Evolutionary conservation across 352 stramenopile genomes (phyloP).

Genomic region (Thraustotheca clavata): DNA sequence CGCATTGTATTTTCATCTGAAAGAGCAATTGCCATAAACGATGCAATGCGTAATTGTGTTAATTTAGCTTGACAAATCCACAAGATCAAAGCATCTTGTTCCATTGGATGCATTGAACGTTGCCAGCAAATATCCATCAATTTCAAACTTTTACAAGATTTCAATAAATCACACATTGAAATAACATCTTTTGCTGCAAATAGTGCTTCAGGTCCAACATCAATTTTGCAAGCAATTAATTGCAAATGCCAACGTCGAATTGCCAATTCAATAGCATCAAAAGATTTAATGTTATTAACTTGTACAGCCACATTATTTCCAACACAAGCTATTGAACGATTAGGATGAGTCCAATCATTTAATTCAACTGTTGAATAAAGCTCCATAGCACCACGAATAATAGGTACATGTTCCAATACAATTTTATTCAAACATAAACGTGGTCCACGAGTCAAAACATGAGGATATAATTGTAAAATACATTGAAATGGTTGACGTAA

Average conservation of each 20-base stretch:
- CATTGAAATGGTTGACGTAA: not conserved
- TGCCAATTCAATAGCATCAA: not conserved
- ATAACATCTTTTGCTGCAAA: not conserved
- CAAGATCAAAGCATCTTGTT: not conserved
- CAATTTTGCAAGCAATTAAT: not conserved
- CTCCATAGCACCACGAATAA: not conserved
- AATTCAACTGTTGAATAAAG: not conserved
- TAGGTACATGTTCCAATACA: not conserved
- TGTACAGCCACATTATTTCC: not conserved
- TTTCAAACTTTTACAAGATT: not conserved
- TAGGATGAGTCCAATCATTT: not conserved
- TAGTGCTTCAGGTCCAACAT: not conserved
- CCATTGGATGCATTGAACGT: not conserved
- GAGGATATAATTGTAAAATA: not conserved
- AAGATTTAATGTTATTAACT: not conserved
- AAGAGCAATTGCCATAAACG: constrained; percentile 1
- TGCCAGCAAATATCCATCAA: not conserved
- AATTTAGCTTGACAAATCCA: not conserved
- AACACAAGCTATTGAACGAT: not conserved
- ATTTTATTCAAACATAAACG: not conserved
- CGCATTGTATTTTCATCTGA: not conserved
- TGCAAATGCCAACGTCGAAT: not conserved
- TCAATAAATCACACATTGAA: not conserved
- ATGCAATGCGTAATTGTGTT: not conserved
- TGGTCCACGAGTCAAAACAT: not conserved